Base-by-base conservation (phyloP, 495 filamentous ascomycete genomes). In the Penicillium arizonense region DNA sequence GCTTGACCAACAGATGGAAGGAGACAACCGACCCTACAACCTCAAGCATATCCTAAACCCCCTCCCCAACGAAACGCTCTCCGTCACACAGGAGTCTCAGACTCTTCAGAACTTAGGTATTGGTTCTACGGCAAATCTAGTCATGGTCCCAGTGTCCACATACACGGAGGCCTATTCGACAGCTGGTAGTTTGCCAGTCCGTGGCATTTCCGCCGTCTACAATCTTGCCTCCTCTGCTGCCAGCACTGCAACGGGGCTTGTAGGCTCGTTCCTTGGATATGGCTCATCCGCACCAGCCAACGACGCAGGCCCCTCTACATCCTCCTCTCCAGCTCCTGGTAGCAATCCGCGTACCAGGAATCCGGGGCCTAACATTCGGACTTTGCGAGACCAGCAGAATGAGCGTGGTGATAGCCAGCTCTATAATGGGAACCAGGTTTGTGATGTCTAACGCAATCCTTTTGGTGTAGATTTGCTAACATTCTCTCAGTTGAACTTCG, bases 371-470 rank as follows among this genome's bases (percentile, higher is more conserved):
- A 76, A 74, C 24, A 78, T 87, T 45, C 71, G 80, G 44, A 88
- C 86, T 6, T 58, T 88, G 47, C 67, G 73, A 43, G 82, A 86
- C 61, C 79, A 83, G 44, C 63, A 68, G 37, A 68, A 69, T 33
- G 71, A 73, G 44, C 69, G 66, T 42, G 79, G 76, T 58, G 64
- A 86, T 51, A 75, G 77, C 20, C 83, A 92, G 58, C 82, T 91
- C 34, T 96, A 96, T 64, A 96, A 96, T 68, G 91, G 91, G 4
- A 96, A 96, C 61, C 87, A 89, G 66, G 88, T 92, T 76, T 52
- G 86, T 59, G n/a, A 21, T 28, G 6, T 38, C 24, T 39, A 10
- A n/a, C 35, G 10, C 3, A 8, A n/a, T 24, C 0, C 14, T 21
- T 4, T 47, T 33, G n/a, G 23, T 16, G 12, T 14, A 11, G 10